Conservation (phyloP, 495 filamentous ascomycete genomes). For the Neurospora sp. region DNA sequence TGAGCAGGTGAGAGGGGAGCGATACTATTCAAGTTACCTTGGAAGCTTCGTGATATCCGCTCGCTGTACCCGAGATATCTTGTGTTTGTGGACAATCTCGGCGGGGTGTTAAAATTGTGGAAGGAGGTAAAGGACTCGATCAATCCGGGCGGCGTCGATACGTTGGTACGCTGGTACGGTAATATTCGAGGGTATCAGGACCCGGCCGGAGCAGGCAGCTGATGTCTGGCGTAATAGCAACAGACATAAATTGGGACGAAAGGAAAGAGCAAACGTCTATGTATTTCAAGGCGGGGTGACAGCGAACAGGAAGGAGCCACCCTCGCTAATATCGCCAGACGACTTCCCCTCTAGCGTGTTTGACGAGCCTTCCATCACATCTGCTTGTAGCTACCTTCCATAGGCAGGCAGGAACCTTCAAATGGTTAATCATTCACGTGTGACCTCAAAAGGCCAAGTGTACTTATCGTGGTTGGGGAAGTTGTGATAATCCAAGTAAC, state of each 20-base stretch:
- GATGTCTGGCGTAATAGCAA: not conserved
- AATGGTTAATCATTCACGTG: too few species aligned
- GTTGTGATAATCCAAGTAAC: not conserved
- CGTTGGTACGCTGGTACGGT: not conserved
- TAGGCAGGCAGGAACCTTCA: too few species aligned
- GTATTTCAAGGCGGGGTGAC: not conserved
- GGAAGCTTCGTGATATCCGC: not conserved
- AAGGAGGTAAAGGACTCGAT: not conserved
- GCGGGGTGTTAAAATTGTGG: not conserved
- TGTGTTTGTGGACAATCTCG: not conserved
- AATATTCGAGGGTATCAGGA: not conserved
- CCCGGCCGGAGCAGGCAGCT: not conserved
- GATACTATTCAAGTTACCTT: not conserved
- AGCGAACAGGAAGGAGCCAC: not conserved
- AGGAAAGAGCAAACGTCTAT: not conserved
- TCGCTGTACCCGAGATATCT: not conserved
- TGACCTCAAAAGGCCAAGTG: not conserved
- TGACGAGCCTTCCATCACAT: not conserved
- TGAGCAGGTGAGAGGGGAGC: not conserved
- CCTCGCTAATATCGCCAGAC: not conserved
- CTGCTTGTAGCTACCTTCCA: too few species aligned
- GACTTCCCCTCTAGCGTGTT: not conserved
- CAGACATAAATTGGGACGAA: not conserved
- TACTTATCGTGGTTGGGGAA: not conserved
- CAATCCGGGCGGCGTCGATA: not conserved